Base-by-base conservation (phyloP, 2,329 filamentous ascomycete species). In the Dactylonectria macrodidyma region DNA sequence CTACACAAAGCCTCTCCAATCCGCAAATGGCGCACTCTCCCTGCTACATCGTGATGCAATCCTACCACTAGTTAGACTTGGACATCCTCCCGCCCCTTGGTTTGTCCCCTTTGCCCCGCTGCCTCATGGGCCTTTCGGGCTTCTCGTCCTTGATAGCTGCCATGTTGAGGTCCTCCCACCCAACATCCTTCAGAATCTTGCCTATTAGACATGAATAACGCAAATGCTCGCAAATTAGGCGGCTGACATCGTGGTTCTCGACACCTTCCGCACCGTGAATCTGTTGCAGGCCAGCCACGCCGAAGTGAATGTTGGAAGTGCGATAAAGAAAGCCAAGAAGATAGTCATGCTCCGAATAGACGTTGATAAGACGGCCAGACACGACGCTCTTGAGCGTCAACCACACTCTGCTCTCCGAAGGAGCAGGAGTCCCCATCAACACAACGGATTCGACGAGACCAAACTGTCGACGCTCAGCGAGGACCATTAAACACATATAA, bases 251-350 rank as follows among this genome's bases (percentile, higher is more conserved):
- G 60, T 92, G 83, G 72, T 93, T 94, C 78, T 94, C 92, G 61
- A 92, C 84, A 46, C 87, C 86, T 59, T 86, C 83, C 3, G 94
- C 89, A 14, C 90, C 91, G 47, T 89, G 85, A 36, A 96, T 88
- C 16, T 88, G 87, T 78, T 97, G 92, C 19, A 98, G 82, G 1
- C 95, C 95, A 0, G 95, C 95, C 38, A 98, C 87, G 2, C 95
- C 95, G 68, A 92, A 91, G 71, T 96, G 91, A 57, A 95, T 88
- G 73, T 92, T 94, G 61, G 92, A 93, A 3, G 90, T 93, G 58
- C 95, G 91, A 79, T 95, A 97, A 46, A 98, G 84, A 78, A 98
- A 97, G 1, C 91, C 95, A 2, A 98, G 90, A 26, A 98, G 90
- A 72, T 94, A 95, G 79, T 98, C 95, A 54, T 94, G 93, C 59